Percentiles rank a stretch among this genome's conserved stretches.
These are phyloP conservation scores for Pestalotiopsis sp. DNA, from an alignment of 2,329 filamentous ascomycete genomes.

Conservation along the genomic window DNA sequence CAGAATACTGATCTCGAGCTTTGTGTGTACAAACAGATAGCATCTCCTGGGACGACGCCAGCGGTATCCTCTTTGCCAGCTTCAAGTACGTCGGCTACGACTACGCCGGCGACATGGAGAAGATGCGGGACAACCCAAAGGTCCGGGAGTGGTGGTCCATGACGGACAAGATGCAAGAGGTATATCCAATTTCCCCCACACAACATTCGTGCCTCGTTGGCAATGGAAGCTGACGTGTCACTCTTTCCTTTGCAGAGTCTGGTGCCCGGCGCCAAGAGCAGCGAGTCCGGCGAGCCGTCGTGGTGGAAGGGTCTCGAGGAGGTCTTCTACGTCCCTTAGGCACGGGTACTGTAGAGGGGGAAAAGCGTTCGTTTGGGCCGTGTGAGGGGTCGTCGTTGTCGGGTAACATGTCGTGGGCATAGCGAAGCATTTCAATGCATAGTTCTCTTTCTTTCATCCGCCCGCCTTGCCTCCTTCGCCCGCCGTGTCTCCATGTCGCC, in stretches of 20 bases:
- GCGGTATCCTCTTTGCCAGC: conserved; percentile 69
- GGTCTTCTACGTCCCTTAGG: conserved; percentile 64
- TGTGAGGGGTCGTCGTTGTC: not conserved
- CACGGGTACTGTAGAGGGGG: no score
- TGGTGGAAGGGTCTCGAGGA: conserved; percentile 75
- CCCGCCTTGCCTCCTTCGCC: not conserved
- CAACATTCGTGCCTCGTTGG: not conserved
- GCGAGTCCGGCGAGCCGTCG: conserved; percentile 58
- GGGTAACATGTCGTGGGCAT: not conserved
- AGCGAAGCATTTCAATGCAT: not conserved
- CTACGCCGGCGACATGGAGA: conserved; percentile 74
- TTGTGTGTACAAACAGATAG: no score
- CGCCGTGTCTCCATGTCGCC: not conserved
- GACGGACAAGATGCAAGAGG: conserved; percentile 77
- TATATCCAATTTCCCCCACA: conserved; percentile 20
- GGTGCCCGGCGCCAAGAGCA: conserved; percentile 60
- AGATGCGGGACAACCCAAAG: conserved; percentile 72
- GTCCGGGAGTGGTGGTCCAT: conserved; percentile 81
- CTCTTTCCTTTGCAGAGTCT: conserved; percentile 35
- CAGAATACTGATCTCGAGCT: no score
- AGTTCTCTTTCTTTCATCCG: not conserved
- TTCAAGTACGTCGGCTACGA: conserved; percentile 81
- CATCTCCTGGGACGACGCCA: conserved; percentile 69
- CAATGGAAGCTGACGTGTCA: not conserved
- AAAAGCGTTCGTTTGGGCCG: not conserved